Evolutionary conservation across 768 basidiomycete species (phyloP).

Genomic region (Tephrocybe sp.): DNA sequence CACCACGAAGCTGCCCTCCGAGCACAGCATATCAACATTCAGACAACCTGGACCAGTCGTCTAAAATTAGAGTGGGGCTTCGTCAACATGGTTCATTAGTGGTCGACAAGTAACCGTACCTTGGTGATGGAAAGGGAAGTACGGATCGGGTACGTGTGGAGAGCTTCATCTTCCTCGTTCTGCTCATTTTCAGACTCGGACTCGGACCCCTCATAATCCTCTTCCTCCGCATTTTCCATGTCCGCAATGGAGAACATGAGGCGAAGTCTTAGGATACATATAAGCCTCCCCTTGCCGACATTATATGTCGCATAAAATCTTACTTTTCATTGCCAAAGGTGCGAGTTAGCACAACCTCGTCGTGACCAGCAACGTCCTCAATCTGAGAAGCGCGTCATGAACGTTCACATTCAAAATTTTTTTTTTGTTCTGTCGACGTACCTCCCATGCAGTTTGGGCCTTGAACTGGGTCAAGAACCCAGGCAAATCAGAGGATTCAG

Average conservation of each 20-base stretch:
- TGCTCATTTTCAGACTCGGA: constrained; percentile 26
- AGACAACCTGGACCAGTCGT: constrained; percentile 60
- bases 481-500: constrained; percentile 41
- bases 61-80: constrained; percentile 32
- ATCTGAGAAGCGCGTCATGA: constrained; percentile 42
- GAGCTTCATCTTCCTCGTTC: constrained; percentile 24
- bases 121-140: constrained; percentile 85
- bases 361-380: constrained; percentile 66
- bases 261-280: constrained; percentile 61
- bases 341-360: constrained; percentile 81
- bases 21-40: constrained; percentile 74
- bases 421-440: constrained; percentile 30
- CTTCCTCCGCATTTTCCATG: constrained; percentile 51
- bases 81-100: not conserved
- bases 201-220: constrained; percentile 23
- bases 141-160: constrained; percentile 67
- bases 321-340: constrained; percentile 91
- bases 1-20: constrained; percentile 79
- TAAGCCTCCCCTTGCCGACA: not conserved
- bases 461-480: constrained; percentile 81
- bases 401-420: no score
- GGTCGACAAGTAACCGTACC: constrained; percentile 33
- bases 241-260: constrained; percentile 94
- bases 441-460: constrained; percentile 76
- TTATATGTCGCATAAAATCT: constrained; percentile 26